These are phyloP conservation scores for Dactylella cylindrospora DNA, from an alignment of 2,329 filamentous ascomycete species.

Conservation along the genomic window DNA sequence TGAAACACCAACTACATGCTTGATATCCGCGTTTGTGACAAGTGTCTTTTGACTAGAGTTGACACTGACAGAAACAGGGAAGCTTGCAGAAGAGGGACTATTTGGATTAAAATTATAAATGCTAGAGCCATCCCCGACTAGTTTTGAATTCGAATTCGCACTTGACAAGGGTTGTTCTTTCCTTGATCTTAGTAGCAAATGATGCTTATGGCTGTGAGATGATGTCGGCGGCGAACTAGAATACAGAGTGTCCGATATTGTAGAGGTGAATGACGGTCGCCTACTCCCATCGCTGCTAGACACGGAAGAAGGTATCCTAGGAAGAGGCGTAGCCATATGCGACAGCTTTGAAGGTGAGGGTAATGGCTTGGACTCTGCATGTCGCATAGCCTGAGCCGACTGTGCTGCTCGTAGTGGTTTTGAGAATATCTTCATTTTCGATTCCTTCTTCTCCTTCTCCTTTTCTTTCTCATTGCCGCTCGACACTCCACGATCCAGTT, in stretches of 20 bases:
- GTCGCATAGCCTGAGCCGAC: slow-evolving; percentile 40
- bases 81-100: slow-evolving; percentile 59
- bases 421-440: slow-evolving; percentile 69
- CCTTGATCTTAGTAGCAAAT: slow-evolving; percentile 67
- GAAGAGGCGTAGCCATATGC: slow-evolving; percentile 13
- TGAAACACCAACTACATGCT: slow-evolving; percentile 73
- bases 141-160: slow-evolving; percentile 41
- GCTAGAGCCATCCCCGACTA: slow-evolving; percentile 45
- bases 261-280: slow-evolving; percentile 57
- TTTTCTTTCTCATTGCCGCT: slow-evolving; percentile 53
- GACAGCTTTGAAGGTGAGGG: slow-evolving; percentile 38
- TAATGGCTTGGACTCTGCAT: slow-evolving; percentile 42
- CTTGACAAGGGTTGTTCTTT: slow-evolving; percentile 51
- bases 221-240: slow-evolving; percentile 49
- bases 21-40: slow-evolving; percentile 67
- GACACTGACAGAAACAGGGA: slow-evolving; percentile 51
- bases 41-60: slow-evolving; percentile 60
- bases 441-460: slow-evolving; percentile 63
- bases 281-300: slow-evolving; percentile 42
- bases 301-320: slow-evolving; percentile 31
- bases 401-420: slow-evolving; percentile 56
- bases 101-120: slow-evolving; percentile 44
- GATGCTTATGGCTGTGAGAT: slow-evolving; percentile 57
- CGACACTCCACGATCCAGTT: slow-evolving; percentile 50
- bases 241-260: slow-evolving; percentile 48